phyloP scores from a whole-genome alignment of 805 yeast species.

The Starmerella asiatica region DNA sequence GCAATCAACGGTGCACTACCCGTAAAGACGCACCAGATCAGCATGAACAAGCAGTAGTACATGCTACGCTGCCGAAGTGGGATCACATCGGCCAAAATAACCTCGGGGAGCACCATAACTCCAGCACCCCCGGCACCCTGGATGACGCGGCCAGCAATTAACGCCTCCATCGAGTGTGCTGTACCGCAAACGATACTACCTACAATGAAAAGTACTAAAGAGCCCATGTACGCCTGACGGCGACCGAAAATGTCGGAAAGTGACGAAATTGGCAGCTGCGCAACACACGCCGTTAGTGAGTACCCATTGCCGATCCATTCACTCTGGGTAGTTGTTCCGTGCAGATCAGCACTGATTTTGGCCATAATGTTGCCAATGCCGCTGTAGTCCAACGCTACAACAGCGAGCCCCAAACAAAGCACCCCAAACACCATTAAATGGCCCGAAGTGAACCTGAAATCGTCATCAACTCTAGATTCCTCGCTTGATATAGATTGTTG shows the following conservation, averaged over 20 bases:
- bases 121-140: constrained; percentile 67
- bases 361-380: constrained; percentile 19
- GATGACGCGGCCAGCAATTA: constrained; percentile 57
- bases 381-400: constrained; percentile 17
- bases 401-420: constrained; percentile 4
- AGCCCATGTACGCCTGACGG: constrained; percentile 35
- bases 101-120: constrained; percentile 42
- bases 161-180: constrained; percentile 41
- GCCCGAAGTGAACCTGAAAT: constrained; percentile 6
- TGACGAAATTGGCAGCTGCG: constrained; percentile 18
- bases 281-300: constrained; percentile 19
- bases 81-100: constrained; percentile 44
- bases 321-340: constrained; percentile 22
- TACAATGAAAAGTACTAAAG: constrained; percentile 42
- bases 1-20: constrained; percentile 49
- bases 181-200: constrained; percentile 51
- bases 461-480: constrained; percentile 1
- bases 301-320: constrained; percentile 26
- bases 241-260: constrained; percentile 29
- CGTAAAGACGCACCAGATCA: constrained; percentile 24
- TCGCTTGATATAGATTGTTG: background rate
- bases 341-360: constrained; percentile 14
- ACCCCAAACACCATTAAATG: constrained; percentile 3
- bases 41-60: constrained; percentile 22
- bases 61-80: constrained; percentile 30